phyloP scores from a whole-genome alignment of 768 basidiomycete genomes.

The Podaxis mareebaensis region DNA sequence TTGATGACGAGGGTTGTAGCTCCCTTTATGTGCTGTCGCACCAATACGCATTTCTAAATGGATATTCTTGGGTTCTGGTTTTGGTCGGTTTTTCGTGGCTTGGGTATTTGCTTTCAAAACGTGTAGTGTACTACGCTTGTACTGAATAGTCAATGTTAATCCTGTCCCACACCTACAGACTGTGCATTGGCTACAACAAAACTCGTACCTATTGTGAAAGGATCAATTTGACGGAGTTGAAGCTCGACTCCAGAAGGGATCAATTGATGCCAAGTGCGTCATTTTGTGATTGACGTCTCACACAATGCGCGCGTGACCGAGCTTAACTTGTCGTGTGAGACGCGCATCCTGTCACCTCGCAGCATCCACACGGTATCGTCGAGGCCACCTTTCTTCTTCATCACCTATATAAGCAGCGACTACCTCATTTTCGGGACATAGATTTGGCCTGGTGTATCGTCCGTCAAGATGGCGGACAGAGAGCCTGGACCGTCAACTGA shows the following conservation, averaged over 20 bases:
- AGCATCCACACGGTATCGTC: slow-evolving; percentile 19
- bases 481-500: slow-evolving; percentile 55
- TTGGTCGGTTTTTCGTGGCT: slow-evolving; percentile 23
- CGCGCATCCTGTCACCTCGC: slow-evolving; percentile 12
- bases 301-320: slow-evolving; percentile 1
- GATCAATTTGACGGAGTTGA: not conserved
- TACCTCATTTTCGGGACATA: not conserved
- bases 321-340: not conserved
- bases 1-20: slow-evolving; percentile 16
- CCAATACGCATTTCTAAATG: slow-evolving; percentile 19
- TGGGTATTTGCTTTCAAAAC: slow-evolving; percentile 24
- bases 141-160: slow-evolving; percentile 6
- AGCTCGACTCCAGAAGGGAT: not conserved
- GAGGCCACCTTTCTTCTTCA: slow-evolving; percentile 15
- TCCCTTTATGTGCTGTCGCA: slow-evolving; percentile 24
- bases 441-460: slow-evolving; percentile 10
- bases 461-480: slow-evolving; percentile 53
- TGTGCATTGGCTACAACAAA: not conserved
- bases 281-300: not conserved
- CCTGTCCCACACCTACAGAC: too few species aligned
- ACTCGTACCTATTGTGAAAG: not conserved
- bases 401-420: slow-evolving; percentile 7
- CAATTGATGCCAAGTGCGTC: not conserved
- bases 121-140: slow-evolving; percentile 21
- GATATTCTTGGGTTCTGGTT: slow-evolving; percentile 28